Conservation (phyloP, 1,139 yeast species). For the Yamadazyma mexicana region DNA sequence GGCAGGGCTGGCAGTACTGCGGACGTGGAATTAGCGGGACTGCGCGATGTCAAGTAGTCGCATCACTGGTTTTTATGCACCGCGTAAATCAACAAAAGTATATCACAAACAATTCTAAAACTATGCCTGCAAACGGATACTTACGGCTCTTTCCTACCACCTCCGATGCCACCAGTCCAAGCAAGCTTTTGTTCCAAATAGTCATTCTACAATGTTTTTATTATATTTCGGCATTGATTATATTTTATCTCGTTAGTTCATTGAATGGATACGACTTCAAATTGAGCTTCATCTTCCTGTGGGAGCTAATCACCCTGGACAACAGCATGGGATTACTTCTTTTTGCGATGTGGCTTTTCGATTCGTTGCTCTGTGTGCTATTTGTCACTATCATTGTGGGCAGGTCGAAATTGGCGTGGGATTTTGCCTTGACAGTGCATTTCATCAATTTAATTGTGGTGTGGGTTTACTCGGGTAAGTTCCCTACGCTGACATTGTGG, state of each 20-base stretch:
- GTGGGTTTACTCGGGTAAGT: constrained; percentile 60
- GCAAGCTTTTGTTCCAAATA: constrained; percentile 53
- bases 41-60: no score
- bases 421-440: constrained; percentile 88
- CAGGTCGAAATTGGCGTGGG: constrained; percentile 91
- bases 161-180: constrained; percentile 36
- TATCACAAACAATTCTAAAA: neutral
- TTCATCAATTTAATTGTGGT: constrained; percentile 72
- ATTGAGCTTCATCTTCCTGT: constrained; percentile 74
- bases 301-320: constrained; percentile 72
- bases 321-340: constrained; percentile 81
- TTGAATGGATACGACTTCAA: constrained; percentile 64
- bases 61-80: no score
- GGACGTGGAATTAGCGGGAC: no score
- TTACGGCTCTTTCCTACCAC: constrained; percentile 26
- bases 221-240: constrained; percentile 58
- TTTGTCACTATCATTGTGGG: constrained; percentile 89
- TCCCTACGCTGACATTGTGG: constrained; percentile 79
- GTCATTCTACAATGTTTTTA: constrained; percentile 64
- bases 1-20: no score
- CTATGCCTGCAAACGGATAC: constrained; percentile 22
- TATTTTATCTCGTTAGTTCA: constrained; percentile 57
- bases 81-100: neutral
- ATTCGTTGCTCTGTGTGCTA: constrained; percentile 72
- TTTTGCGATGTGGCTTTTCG: constrained; percentile 75